These are phyloP conservation scores for Venturia oleaginea DNA, from an alignment of 2,329 filamentous ascomycete species.

Conservation along the genomic window DNA sequence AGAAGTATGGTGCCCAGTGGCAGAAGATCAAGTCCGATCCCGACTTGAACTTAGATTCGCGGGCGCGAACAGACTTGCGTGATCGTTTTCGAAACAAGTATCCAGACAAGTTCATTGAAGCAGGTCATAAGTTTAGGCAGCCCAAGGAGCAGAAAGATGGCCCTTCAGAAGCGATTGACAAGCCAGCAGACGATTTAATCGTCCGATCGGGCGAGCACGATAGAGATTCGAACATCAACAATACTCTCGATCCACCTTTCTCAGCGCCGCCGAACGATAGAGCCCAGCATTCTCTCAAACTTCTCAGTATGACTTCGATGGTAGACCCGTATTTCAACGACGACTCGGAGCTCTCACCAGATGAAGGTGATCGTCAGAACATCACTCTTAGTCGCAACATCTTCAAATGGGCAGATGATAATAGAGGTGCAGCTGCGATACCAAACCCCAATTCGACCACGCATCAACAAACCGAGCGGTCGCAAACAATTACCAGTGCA, in stretches of 20 bases:
- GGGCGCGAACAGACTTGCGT: slow-evolving; percentile 49
- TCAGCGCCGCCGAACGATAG: background rate
- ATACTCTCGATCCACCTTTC: background rate
- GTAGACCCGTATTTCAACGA: slow-evolving; percentile 8
- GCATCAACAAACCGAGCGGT: slow-evolving; percentile 1
- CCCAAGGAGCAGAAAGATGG: slow-evolving; percentile 3
- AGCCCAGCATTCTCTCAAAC: slow-evolving; percentile 8
- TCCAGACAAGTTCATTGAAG: slow-evolving; percentile 45
- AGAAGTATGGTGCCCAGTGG: slow-evolving; percentile 51
- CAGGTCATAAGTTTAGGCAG: slow-evolving; percentile 30
- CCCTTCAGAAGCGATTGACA: background rate
- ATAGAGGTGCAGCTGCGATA: slow-evolving; percentile 18
- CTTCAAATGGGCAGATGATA: slow-evolving; percentile 29
- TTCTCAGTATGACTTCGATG: slow-evolving; percentile 6
- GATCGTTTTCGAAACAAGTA: slow-evolving; percentile 54
- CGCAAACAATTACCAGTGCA: slow-evolving; percentile 5
- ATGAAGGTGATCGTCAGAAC: slow-evolving; percentile 4
- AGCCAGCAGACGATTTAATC: background rate
- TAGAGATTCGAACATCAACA: slow-evolving; percentile 6
- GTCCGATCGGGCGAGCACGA: background rate
- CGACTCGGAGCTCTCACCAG: slow-evolving; percentile 5
- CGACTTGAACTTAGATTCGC: slow-evolving; percentile 40
- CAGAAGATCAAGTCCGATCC: slow-evolving; percentile 48
- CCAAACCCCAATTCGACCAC: background rate
- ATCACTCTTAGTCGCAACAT: slow-evolving; percentile 28